These are phyloP conservation scores for Dothistroma septosporum DNA, from an alignment of 2,329 filamentous ascomycete genomes.

Conservation along the genomic window DNA sequence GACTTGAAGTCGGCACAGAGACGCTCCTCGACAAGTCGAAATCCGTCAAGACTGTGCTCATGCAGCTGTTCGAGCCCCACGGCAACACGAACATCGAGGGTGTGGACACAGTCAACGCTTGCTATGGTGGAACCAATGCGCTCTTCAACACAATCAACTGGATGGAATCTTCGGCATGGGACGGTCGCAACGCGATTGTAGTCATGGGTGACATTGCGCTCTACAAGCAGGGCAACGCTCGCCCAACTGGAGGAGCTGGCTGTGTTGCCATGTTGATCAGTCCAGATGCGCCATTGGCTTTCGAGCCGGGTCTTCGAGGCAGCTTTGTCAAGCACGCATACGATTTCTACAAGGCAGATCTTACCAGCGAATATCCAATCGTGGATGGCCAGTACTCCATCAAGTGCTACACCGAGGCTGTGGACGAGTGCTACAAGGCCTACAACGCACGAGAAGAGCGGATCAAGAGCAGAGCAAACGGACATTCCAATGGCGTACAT, in stretches of 20 bases:
- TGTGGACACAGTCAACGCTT: conserved; percentile 52
- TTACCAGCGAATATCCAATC: conserved; percentile 52
- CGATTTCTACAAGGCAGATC: conserved; percentile 54
- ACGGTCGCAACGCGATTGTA: conserved; percentile 50
- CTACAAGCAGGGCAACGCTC: conserved; percentile 52
- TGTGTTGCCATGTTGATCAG: conserved; percentile 53
- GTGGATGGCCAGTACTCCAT: conserved; percentile 53
- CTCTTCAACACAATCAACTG: conserved; percentile 53
- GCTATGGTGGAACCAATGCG: conserved; percentile 53
- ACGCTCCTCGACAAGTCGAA: conserved; percentile 54
- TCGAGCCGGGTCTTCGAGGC: conserved; percentile 49
- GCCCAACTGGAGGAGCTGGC: conserved; percentile 51
- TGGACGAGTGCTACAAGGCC: conserved; percentile 52
- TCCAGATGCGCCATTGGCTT: conserved; percentile 48
- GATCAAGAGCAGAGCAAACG: conserved; percentile 42
- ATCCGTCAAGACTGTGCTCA: conserved; percentile 52
- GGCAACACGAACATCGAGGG: conserved; percentile 54
- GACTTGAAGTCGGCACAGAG: conserved; percentile 53
- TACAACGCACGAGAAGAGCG: conserved; percentile 49
- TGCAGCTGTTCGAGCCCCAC: conserved; percentile 50
- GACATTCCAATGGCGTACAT: conserved; percentile 40
- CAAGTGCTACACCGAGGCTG: conserved; percentile 51
- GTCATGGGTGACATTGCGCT: conserved; percentile 52
- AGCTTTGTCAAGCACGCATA: conserved; percentile 51
- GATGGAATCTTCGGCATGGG: conserved; percentile 53